These are phyloP conservation scores for Myxozyma udenii DNA, from an alignment of 805 yeast genomes.

Conservation along the genomic window DNA sequence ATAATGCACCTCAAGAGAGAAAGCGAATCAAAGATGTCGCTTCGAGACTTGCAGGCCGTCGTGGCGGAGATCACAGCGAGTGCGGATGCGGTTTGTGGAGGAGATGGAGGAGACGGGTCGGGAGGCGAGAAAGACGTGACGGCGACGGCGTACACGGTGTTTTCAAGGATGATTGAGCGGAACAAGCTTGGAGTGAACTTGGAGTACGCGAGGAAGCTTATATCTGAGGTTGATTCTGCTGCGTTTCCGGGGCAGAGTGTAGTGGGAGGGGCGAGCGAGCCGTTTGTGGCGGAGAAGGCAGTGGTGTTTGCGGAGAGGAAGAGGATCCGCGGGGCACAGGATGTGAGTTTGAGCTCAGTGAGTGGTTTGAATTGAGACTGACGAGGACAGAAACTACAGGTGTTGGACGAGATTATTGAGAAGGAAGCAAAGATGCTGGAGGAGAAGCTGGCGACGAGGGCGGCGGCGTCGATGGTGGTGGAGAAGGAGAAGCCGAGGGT, in stretches of 20 bases:
- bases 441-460: too few species aligned
- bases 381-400: constrained; percentile 12
- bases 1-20: too few species aligned
- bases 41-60: not conserved
- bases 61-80: not conserved
- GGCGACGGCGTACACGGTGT: constrained; percentile 6
- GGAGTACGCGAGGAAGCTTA: constrained; percentile 24
- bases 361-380: not conserved
- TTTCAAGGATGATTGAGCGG: constrained; percentile 14
- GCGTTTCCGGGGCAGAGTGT: not conserved
- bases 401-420: constrained; percentile 14
- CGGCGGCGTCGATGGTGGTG: too few species aligned
- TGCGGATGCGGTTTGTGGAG: not conserved
- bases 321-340: constrained; percentile 24
- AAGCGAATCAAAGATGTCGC: not conserved
- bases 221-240: constrained; percentile 15
- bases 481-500: too few species aligned
- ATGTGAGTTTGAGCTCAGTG: constrained; percentile 11
- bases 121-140: not conserved
- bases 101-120: not conserved
- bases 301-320: constrained; percentile 16
- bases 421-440: not conserved
- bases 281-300: constrained; percentile 4
- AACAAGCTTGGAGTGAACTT: constrained; percentile 20
- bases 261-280: constrained; percentile 1